Base-by-base conservation (phyloP, 768 basidiomycete genomes). In the Boletus coccyginus region DNA sequence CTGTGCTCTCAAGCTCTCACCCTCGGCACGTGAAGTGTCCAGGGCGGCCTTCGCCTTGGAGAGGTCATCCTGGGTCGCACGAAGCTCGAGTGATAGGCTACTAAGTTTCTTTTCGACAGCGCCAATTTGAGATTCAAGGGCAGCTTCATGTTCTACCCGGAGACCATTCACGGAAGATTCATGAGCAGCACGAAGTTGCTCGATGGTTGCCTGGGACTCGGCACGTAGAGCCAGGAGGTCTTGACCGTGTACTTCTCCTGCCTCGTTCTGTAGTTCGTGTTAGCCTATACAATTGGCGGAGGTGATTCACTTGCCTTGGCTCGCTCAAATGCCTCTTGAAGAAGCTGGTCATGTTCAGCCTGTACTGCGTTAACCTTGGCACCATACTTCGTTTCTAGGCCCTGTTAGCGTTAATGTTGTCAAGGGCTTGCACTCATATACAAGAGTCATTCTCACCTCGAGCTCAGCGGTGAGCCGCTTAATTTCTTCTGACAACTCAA, bases 1-100 rank as follows among this genome's bases (percentile, higher is more conserved):
- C 66, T 92, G 88, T 19, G 77, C 70, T 46, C 78, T 82, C 39
- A 91, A 71, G 17, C 59, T 75, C 54, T 82, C 81, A 7, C 83
- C 70, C 60, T 92, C 88, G 4, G 75, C 66, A 31, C 77, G 77
- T 32, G 82, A 74, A 7, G 79, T 57, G 19, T 85, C 79, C 9
- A 86, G 65, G 27, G 81, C 72, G 1, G 80, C 66, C 69, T 94
- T 93, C 7, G 88, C 79, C 75, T 92, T 93, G 3, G 78, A 66
- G 36, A 94, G 83, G 68, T 93, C 91, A 58, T 94, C 91, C 64
- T 87, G 84, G 0, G 92, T 91, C 14, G 91, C 92, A 65, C 87
- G 91, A 42, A 94, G 80, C 61, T 93, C 90, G 32, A 92, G 74
- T 53, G 74, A 82, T 58, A 87, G 76, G 48, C 73, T 80, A 52